phyloP scores from a whole-genome alignment of 176 grass and related monocot species.

The Oryza coarctata region DNA sequence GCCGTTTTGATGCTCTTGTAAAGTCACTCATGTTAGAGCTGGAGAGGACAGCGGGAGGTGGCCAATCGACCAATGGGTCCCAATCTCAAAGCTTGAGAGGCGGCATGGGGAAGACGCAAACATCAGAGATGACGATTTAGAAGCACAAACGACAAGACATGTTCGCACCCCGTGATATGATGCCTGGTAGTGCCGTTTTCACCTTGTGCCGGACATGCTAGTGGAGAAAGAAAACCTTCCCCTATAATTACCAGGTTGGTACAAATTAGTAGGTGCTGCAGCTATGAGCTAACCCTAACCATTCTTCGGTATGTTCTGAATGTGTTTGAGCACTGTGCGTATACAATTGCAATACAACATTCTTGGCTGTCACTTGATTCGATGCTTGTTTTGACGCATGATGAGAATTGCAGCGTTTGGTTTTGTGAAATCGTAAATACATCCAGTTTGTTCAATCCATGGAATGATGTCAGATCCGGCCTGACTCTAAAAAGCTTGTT shows the following conservation, averaged over 20 bases:
- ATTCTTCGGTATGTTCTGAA: neutral
- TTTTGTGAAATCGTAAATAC: neutral
- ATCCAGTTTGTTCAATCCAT: neutral
- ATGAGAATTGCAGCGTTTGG: neutral
- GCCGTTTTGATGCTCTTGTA: constrained; percentile 72
- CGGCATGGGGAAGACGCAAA: constrained; percentile 46
- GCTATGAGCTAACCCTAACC: constrained; percentile 14
- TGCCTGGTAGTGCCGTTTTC: neutral
- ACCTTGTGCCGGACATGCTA: constrained; percentile 19
- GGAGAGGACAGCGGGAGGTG: constrained; percentile 71
- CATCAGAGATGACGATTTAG: constrained; percentile 48
- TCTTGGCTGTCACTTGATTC: neutral
- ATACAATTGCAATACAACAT: constrained; percentile 12
- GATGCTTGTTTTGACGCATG: neutral
- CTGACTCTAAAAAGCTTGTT: neutral
- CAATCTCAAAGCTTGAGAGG: constrained; percentile 45
- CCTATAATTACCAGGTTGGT: constrained; percentile 20
- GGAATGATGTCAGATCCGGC: neutral
- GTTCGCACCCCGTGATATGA: constrained; percentile 32
- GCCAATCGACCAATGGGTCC: constrained; percentile 45
- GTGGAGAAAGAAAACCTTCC: constrained; percentile 12
- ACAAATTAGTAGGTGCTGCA: constrained; percentile 34
- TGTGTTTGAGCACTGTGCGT: neutral
- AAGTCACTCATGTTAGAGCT: constrained; percentile 70
- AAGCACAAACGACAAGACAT: constrained; percentile 25